A percentile compares a stretch with the other conserved stretches of the same genome.
Evolutionary conservation across 192 early-diverging fungal genomes (phyloP).

Genomic region (Martensiomyces pterosporus): DNA sequence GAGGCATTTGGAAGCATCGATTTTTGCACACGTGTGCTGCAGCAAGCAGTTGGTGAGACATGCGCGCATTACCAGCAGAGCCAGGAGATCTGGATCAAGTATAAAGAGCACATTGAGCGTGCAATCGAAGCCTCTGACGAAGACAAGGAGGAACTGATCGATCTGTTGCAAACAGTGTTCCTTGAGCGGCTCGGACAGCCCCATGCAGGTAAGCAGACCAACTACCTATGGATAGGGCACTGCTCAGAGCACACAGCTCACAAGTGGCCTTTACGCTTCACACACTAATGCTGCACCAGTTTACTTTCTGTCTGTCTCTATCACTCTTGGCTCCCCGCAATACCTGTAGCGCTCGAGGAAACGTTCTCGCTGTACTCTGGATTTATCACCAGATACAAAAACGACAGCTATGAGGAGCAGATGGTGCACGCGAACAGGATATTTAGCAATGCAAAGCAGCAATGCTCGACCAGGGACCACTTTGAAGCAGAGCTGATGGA

Average conservation of each 20-base stretch:
- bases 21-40: constrained; percentile 9
- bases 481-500: constrained; percentile 15
- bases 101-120: constrained; percentile 20
- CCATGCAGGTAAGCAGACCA: too few species aligned
- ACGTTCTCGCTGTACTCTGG: constrained; percentile 42
- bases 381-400: constrained; percentile 23
- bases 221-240: too few species aligned
- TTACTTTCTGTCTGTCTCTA: too few species aligned
- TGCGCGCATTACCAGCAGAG: constrained; percentile 15
- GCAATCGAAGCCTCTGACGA: not conserved
- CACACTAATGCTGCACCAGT: too few species aligned
- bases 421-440: constrained; percentile 31
- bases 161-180: constrained; percentile 17
- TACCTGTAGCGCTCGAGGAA: constrained; percentile 24
- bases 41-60: constrained; percentile 22
- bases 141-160: constrained; percentile 1
- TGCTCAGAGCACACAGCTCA: too few species aligned
- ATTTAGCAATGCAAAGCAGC: constrained; percentile 16
- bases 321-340: too few species aligned
- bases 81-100: constrained; percentile 24
- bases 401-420: constrained; percentile 31
- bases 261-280: too few species aligned
- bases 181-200: constrained; percentile 26
- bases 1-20: constrained; percentile 17
- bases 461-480: constrained; percentile 13